Evolutionary conservation across 2,329 filamentous ascomycete genomes (phyloP), one percentile per base, ranked within the genome.

Genomic region (Chaetomium sp.): DNA sequence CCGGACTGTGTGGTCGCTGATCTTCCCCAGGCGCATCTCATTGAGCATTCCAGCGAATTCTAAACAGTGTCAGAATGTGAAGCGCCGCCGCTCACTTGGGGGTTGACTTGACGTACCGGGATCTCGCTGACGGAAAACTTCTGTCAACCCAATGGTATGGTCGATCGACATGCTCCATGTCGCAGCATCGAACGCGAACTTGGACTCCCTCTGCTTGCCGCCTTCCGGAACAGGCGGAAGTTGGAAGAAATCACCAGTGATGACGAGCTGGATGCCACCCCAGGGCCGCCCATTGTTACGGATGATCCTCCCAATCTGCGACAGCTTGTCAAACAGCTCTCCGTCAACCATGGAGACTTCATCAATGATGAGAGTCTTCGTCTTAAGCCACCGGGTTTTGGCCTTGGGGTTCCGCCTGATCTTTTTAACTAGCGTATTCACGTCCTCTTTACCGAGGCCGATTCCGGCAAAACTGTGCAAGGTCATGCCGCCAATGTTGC

Each of bases 281-380:
- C 97, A 99, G 0, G 95, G 91, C 10, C 92, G 86, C 10, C 92
- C 93, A 71, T 97, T 97, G 74, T 96, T 97, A 61, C 93, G 87
- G 67, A 99, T 87, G 3, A 83, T 87, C 63, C 94, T 86, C 16
- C 93, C 94, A 70, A 99, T 90, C 66, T 90, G 86, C 67, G 96
- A 93, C 21, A 99, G 84, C 76, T 99, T 99, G 80, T 99, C 95
- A 70, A 98, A 99, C 0, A 99, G 82, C 38, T 97, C 93, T 1
- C 92, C 95, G 72, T 99, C 95, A 4, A 99, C 93, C 96, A 99
- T 99, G 13, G 95, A 98, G 3, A 99, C 89, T 75, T 99, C 95
- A 77, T 99, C 95, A 71, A 99, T 86, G 70, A 99, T 84, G 27
- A 99, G 84, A 13, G 92, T 87, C 73, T 93, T 96, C 0, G 93